Evolutionary conservation across 176 grass and related monocot genomes (phyloP).

Genomic region (Canna indica): DNA sequence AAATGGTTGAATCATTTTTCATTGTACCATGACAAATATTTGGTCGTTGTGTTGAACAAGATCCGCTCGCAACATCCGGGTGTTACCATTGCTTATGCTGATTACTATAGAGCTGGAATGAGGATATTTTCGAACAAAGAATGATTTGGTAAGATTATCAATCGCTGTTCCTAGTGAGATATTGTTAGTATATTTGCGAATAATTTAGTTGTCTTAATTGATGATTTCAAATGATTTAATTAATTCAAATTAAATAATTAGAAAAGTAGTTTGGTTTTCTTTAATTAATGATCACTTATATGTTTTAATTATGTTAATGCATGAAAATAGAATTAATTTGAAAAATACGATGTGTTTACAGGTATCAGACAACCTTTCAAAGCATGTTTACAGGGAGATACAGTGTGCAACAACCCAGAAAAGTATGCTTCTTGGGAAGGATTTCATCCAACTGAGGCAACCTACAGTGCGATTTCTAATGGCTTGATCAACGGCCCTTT

Average conservation of each 20-base stretch:
- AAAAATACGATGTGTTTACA: slow-evolving; percentile 15
- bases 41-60: slow-evolving; percentile 8
- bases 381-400: slow-evolving; percentile 46
- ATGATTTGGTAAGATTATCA: slow-evolving; percentile 63
- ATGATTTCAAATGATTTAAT: too few species aligned
- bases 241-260: too few species aligned
- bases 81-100: slow-evolving; percentile 15
- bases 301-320: background rate
- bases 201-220: too few species aligned
- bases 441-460: slow-evolving; percentile 62
- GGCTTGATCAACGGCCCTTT: slow-evolving; percentile 43
- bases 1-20: slow-evolving; percentile 30
- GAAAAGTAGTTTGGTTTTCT: too few species aligned
- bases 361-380: slow-evolving; percentile 48
- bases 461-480: slow-evolving; percentile 47
- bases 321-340: background rate
- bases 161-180: too few species aligned
- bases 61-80: background rate
- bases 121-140: slow-evolving; percentile 44
- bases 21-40: slow-evolving; percentile 1
- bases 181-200: too few species aligned
- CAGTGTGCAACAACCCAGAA: slow-evolving; percentile 43
- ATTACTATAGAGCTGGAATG: slow-evolving; percentile 25
- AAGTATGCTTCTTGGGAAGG: slow-evolving; percentile 76
- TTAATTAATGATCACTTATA: too few species aligned